Percentiles rank a stretch among this genome's conserved stretches.
These are phyloP conservation scores for Fusarium sp. DNA, from an alignment of 2,329 filamentous ascomycete species.

Conservation along the genomic window DNA sequence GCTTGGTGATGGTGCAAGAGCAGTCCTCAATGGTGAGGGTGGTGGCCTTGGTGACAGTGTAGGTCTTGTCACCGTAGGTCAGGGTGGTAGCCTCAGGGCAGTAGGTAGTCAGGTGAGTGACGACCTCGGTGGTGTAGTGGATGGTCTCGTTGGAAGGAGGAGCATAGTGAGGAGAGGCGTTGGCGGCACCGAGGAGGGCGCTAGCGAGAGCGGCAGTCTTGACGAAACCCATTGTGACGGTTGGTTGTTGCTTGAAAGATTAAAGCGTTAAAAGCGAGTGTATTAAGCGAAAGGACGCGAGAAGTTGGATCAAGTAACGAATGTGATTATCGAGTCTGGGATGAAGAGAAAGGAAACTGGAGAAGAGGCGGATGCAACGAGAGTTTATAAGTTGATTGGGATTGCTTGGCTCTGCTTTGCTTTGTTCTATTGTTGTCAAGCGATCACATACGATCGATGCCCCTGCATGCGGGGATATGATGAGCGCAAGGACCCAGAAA, in stretches of 20 bases:
- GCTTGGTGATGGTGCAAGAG: slow-evolving; percentile 70
- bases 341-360: neutral
- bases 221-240: slow-evolving; percentile 39
- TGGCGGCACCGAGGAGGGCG: slow-evolving; percentile 31
- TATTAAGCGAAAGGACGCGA: slow-evolving; percentile 9
- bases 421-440: slow-evolving; percentile 3
- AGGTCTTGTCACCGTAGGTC: slow-evolving; percentile 69
- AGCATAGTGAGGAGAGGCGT: slow-evolving; percentile 32
- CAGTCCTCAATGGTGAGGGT: slow-evolving; percentile 74
- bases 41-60: slow-evolving; percentile 72
- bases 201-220: slow-evolving; percentile 34
- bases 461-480: slow-evolving; percentile 12
- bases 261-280: slow-evolving; percentile 17
- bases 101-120: slow-evolving; percentile 73
- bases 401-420: neutral
- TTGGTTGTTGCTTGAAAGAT: slow-evolving; percentile 10
- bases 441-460: slow-evolving; percentile 14
- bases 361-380: neutral
- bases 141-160: slow-evolving; percentile 45
- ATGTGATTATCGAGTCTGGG: slow-evolving; percentile 9
- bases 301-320: slow-evolving; percentile 12
- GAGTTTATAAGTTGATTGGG: slow-evolving; percentile 8
- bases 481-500: slow-evolving; percentile 3
- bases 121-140: slow-evolving; percentile 69
- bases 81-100: slow-evolving; percentile 72